Evolutionary conservation across 2,329 filamentous ascomycete genomes (phyloP).

Genomic region (Akanthomyces muscarius): DNA sequence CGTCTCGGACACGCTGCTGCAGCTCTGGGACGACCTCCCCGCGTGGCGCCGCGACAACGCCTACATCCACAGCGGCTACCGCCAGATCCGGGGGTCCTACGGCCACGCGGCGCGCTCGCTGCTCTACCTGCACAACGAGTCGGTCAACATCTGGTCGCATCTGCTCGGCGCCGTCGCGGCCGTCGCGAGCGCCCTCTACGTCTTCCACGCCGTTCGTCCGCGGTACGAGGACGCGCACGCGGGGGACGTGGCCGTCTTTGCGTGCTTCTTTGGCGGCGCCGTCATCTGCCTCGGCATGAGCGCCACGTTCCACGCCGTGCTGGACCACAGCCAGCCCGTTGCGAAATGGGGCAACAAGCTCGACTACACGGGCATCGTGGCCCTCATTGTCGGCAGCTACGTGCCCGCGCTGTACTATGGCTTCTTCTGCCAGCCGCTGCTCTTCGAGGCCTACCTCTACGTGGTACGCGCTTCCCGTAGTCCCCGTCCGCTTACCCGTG

Average conservation of each 20-base stretch:
- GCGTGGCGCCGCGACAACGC: slow-evolving; percentile 57
- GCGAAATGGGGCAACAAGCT: slow-evolving; percentile 85
- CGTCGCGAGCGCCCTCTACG: slow-evolving; percentile 43
- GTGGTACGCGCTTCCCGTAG: slow-evolving; percentile 51
- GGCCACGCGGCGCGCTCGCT: slow-evolving; percentile 43
- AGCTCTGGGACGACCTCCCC: slow-evolving; percentile 57
- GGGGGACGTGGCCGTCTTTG: slow-evolving; percentile 67
- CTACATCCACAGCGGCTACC: slow-evolving; percentile 53
- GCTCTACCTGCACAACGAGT: slow-evolving; percentile 56
- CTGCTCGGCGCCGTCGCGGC: slow-evolving; percentile 62
- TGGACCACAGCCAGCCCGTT: slow-evolving; percentile 76
- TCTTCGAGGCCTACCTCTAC: slow-evolving; percentile 69
- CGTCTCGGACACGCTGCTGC: slow-evolving; percentile 39
- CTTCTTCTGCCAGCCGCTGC: slow-evolving; percentile 63
- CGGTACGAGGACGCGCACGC: slow-evolving; percentile 60
- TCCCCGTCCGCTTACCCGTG: background rate
- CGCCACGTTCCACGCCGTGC: slow-evolving; percentile 78
- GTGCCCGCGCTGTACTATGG: slow-evolving; percentile 86
- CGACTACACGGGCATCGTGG: slow-evolving; percentile 91
- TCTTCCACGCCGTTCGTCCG: slow-evolving; percentile 57
- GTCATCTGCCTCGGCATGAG: slow-evolving; percentile 73
- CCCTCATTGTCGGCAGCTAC: slow-evolving; percentile 86
- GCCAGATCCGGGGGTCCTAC: slow-evolving; percentile 47
- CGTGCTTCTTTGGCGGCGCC: slow-evolving; percentile 75
- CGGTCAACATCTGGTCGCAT: slow-evolving; percentile 61